Evolutionary conservation across 2,329 filamentous ascomycete species (phyloP).

Genomic region (Hypoxylon rubiginosum): DNA sequence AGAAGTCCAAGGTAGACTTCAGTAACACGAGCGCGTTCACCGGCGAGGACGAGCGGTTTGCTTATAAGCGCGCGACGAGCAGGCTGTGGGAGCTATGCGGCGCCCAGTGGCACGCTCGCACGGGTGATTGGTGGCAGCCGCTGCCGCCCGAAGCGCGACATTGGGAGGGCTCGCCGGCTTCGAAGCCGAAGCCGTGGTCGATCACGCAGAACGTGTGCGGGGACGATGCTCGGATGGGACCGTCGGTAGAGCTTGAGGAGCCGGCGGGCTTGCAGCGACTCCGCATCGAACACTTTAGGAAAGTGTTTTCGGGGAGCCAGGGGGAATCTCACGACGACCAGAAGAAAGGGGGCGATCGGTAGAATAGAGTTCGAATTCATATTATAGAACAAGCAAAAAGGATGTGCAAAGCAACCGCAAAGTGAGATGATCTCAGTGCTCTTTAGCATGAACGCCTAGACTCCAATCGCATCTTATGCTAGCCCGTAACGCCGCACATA

Average conservation of each 20-base stretch:
- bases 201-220: constrained; percentile 31
- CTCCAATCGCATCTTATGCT: constrained; percentile 41
- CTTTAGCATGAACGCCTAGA: constrained; percentile 37
- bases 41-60: constrained; percentile 85
- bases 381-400: constrained; percentile 27
- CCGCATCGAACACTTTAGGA: constrained; percentile 50
- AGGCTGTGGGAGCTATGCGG: constrained; percentile 88
- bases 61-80: constrained; percentile 81
- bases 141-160: constrained; percentile 72
- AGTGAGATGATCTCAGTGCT: constrained; percentile 12
- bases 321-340: background rate
- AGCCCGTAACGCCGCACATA: constrained; percentile 32
- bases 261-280: constrained; percentile 58
- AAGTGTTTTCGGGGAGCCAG: constrained; percentile 17
- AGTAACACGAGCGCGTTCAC: constrained; percentile 76
- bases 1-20: constrained; percentile 69
- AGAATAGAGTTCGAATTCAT: constrained; percentile 12
- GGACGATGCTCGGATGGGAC: constrained; percentile 57
- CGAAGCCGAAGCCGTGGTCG: constrained; percentile 42
- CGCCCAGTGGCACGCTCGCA: constrained; percentile 76
- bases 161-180: constrained; percentile 67
- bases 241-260: constrained; percentile 58
- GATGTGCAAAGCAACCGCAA: constrained; percentile 13
- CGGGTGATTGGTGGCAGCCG: constrained; percentile 77
- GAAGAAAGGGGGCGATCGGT: constrained; percentile 4